Evolutionary conservation across 2,329 filamentous ascomycete genomes (phyloP).

Genomic region (Alternaria dauci): DNA sequence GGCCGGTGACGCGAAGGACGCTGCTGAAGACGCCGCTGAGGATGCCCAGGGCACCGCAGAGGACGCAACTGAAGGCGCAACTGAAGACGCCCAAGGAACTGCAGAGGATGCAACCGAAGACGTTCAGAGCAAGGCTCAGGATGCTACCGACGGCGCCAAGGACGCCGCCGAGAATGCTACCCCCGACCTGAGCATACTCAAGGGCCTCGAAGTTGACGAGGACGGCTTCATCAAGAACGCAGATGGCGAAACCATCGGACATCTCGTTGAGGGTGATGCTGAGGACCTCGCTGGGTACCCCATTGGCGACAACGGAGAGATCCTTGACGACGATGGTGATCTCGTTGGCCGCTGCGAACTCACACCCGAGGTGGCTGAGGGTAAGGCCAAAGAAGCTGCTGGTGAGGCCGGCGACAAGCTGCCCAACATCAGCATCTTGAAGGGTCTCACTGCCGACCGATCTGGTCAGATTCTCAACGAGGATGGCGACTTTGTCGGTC

Average conservation of each 20-base stretch:
- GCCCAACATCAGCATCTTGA: constrained; percentile 57
- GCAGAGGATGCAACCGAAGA: constrained; percentile 43
- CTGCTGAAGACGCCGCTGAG: constrained; percentile 51
- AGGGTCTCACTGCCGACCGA: constrained; percentile 58
- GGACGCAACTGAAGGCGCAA: constrained; percentile 39
- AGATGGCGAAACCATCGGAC: constrained; percentile 59
- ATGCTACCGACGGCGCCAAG: constrained; percentile 37
- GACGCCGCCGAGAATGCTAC: constrained; percentile 46
- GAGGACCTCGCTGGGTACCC: constrained; percentile 62
- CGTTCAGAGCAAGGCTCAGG: constrained; percentile 38
- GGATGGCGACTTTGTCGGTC: constrained; percentile 60
- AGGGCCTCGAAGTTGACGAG: constrained; percentile 62
- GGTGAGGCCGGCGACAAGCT: constrained; percentile 48
- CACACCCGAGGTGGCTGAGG: constrained; percentile 55
- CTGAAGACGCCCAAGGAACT: constrained; percentile 37
- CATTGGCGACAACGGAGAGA: constrained; percentile 64
- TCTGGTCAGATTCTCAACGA: constrained; percentile 60
- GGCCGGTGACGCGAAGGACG: constrained; percentile 36
- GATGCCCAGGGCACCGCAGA: constrained; percentile 44
- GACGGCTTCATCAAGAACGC: constrained; percentile 63
- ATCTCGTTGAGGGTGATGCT: constrained; percentile 61
- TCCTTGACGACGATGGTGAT: constrained; percentile 64
- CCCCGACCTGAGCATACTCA: constrained; percentile 58
- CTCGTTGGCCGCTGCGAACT: constrained; percentile 63
- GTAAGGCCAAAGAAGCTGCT: constrained; percentile 52